Percentiles rank a stretch among this genome's conserved stretches.
These are phyloP conservation scores for Phytophthora crassamura DNA, from an alignment of 352 stramenopile species.

Conservation along the genomic window DNA sequence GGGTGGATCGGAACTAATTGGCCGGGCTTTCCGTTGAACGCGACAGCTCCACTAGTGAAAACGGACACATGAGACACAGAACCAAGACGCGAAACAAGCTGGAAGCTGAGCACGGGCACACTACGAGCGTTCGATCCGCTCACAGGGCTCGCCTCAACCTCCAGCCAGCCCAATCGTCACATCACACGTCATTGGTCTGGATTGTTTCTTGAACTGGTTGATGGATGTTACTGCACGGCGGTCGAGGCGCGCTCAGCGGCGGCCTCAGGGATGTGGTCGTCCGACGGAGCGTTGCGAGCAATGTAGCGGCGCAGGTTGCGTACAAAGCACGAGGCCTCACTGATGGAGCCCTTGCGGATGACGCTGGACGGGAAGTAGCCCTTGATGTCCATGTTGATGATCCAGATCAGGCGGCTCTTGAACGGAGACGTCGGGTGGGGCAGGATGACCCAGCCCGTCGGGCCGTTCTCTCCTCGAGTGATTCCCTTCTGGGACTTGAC, in stretches of 20 bases:
- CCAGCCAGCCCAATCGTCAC: conserved; percentile 13
- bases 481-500: conserved; percentile 74
- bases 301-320: conserved; percentile 82
- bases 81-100: conserved; percentile 30
- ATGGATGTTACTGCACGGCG: conserved; percentile 48
- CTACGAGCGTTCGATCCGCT: conserved; percentile 37
- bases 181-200: conserved; percentile 33
- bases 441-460: conserved; percentile 78
- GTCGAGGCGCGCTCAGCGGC: conserved; percentile 4
- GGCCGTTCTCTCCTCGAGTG: conserved; percentile 79
- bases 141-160: conserved; percentile 3
- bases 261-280: conserved; percentile 27
- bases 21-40: conserved; percentile 34
- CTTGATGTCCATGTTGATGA: conserved; percentile 89
- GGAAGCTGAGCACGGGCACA: conserved; percentile 4
- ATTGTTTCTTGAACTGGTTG: conserved; percentile 34
- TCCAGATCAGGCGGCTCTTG: conserved; percentile 83
- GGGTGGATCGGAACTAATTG: conserved; percentile 33
- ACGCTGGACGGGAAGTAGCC: conserved; percentile 81
- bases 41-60: conserved; percentile 39
- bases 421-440: conserved; percentile 77
- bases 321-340: conserved; percentile 80
- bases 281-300: conserved; percentile 42
- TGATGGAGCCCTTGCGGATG: conserved; percentile 83
- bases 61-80: conserved; percentile 33